Conservation (phyloP, 352 stramenopile species). For the Phytophthora niederhauseri region DNA sequence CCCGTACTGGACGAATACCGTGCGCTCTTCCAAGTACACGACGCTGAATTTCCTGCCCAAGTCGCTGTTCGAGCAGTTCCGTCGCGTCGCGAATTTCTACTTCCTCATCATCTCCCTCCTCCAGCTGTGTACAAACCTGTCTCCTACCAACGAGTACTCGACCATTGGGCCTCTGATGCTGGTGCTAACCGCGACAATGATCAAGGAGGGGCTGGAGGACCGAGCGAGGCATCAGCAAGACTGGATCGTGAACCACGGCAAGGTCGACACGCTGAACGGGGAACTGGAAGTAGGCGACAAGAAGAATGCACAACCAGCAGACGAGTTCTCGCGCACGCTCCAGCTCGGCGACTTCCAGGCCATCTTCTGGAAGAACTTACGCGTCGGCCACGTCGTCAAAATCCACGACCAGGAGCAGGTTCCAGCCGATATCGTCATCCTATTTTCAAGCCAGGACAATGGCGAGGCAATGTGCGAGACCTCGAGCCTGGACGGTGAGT, state of each 20-base stretch:
- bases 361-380: conserved; percentile 84
- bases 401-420: conserved; percentile 90
- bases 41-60: conserved; percentile 95
- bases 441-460: conserved; percentile 82
- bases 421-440: conserved; percentile 92
- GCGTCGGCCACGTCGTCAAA: conserved; percentile 89
- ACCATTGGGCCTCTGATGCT: conserved; percentile 82
- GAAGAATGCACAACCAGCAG: conserved; percentile 8
- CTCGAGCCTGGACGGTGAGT: conserved; percentile 84
- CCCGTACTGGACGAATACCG: conserved; percentile 57
- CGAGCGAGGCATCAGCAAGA: conserved; percentile 75
- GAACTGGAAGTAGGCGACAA: conserved; percentile 5
- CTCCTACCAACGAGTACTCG: conserved; percentile 89
- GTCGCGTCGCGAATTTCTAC: conserved; percentile 96
- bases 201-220: conserved; percentile 89
- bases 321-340: conserved; percentile 9
- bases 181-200: conserved; percentile 82
- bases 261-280: conserved; percentile 42
- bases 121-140: conserved; percentile 91
- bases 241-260: conserved; percentile 70
- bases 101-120: conserved; percentile 96
- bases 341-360: conserved; percentile 55
- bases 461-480: conserved; percentile 83
- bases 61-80: conserved; percentile 96
- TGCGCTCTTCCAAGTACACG: conserved; percentile 95